These are phyloP conservation scores for Lachancea sp. DNA, from an alignment of 805 yeast species.

Conservation along the genomic window DNA sequence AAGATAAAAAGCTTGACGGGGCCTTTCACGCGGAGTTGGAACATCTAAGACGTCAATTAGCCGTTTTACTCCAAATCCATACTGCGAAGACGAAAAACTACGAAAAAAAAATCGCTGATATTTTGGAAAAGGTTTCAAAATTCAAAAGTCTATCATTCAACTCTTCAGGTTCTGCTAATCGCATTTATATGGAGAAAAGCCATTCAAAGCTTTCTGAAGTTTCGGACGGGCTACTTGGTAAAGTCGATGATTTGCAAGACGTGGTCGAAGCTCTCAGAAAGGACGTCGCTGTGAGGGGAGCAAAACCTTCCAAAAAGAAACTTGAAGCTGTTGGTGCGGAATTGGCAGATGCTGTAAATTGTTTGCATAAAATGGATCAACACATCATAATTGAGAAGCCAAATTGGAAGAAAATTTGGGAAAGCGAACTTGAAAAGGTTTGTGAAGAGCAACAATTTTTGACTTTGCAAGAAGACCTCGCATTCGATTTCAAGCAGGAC, in stretches of 20 bases:
- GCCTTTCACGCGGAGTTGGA: conserved; percentile 22
- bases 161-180: conserved; percentile 27
- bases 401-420: conserved; percentile 90
- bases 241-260: conserved; percentile 89
- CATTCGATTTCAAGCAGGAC: conserved; percentile 75
- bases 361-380: conserved; percentile 47
- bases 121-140: conserved; percentile 42
- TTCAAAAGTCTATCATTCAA: conserved; percentile 45
- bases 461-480: conserved; percentile 81
- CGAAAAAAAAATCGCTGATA: conserved; percentile 37
- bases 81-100: conserved; percentile 37
- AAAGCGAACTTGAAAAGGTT: conserved; percentile 77
- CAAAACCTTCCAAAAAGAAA: conserved; percentile 71
- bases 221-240: conserved; percentile 65
- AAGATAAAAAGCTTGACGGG: background rate
- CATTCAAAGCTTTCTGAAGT: conserved; percentile 67
- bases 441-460: conserved; percentile 93
- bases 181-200: conserved; percentile 69
- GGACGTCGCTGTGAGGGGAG: conserved; percentile 89
- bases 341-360: conserved; percentile 47
- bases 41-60: conserved; percentile 52
- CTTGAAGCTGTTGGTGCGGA: conserved; percentile 60
- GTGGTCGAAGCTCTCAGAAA: conserved; percentile 79
- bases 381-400: conserved; percentile 69
- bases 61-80: conserved; percentile 53